A percentile compares a stretch with the other conserved stretches of the same genome.
Evolutionary conservation across 2,329 filamentous ascomycete species (phyloP).

Genomic region (Dactylonectria macrodidyma): DNA sequence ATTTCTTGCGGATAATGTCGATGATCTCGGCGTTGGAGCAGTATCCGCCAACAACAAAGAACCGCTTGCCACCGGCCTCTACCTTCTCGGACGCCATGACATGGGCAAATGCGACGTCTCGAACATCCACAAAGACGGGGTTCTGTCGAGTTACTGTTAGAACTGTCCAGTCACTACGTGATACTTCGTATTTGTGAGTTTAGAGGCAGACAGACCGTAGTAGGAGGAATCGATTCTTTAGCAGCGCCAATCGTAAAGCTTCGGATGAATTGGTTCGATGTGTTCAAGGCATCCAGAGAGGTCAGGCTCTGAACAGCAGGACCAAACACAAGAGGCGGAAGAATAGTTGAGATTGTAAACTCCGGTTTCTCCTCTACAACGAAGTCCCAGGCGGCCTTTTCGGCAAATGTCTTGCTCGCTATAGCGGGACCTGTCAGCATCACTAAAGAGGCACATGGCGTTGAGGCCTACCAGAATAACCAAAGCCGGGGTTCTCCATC

Average conservation of each 20-base stretch:
- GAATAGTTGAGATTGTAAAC: conserved; percentile 14
- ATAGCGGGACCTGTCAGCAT: background rate
- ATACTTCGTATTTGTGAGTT: background rate
- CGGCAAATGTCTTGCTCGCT: conserved; percentile 14
- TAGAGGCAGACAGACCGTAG: background rate
- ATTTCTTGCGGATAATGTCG: background rate
- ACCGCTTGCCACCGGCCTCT: conserved; percentile 15
- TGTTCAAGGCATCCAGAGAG: conserved; percentile 6
- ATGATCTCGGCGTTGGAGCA: background rate
- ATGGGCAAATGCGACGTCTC: conserved; percentile 20
- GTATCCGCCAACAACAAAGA: background rate
- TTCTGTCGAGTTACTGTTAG: background rate
- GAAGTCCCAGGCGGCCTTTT: conserved; percentile 25
- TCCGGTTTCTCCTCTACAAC: conserved; percentile 3
- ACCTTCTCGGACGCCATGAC: conserved; percentile 8
- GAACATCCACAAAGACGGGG: conserved; percentile 8
- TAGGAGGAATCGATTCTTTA: background rate
- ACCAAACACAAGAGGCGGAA: conserved; percentile 19
- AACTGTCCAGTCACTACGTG: background rate
- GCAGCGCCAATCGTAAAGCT: background rate
- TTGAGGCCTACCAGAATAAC: background rate
- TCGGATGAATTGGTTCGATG: conserved; percentile 13
- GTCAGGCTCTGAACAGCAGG: conserved; percentile 3
- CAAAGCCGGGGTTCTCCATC: background rate
- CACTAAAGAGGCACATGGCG: too few relatives aligned